Conservation (phyloP, 2,329 filamentous ascomycete species). For the Venturia carpophila region DNA sequence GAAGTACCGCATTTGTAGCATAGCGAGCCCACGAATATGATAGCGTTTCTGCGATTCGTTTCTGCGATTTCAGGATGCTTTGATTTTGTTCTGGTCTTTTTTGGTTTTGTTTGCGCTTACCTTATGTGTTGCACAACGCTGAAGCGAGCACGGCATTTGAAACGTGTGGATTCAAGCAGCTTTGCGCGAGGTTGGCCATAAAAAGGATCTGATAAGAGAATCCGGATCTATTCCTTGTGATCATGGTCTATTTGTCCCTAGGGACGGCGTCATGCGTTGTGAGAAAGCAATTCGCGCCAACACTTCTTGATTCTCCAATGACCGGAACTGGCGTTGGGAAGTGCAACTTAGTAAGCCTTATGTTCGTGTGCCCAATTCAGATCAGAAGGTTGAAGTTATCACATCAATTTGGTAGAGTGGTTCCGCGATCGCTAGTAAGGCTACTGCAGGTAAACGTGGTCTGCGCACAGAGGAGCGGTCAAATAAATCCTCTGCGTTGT, state of each 20-base stretch:
- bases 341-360: background rate
- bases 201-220: background rate
- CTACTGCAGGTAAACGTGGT: background rate
- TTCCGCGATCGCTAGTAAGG: background rate
- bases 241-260: too few species aligned
- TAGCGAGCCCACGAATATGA: background rate
- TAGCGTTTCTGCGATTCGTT: too few species aligned
- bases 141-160: background rate
- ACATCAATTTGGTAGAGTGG: too few species aligned
- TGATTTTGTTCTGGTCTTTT: background rate
- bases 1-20: conserved; percentile 62
- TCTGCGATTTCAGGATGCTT: background rate
- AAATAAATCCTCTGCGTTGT: background rate
- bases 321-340: background rate
- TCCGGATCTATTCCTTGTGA: background rate
- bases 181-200: background rate
- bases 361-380: background rate
- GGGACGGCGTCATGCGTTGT: too few species aligned
- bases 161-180: background rate
- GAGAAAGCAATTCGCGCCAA: too few species aligned
- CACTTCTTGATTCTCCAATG: too few species aligned
- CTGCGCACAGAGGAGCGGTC: background rate
- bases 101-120: background rate
- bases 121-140: background rate
- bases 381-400: background rate